Base-by-base conservation (phyloP, 495 filamentous ascomycete genomes). In the Letharia columbiana region DNA sequence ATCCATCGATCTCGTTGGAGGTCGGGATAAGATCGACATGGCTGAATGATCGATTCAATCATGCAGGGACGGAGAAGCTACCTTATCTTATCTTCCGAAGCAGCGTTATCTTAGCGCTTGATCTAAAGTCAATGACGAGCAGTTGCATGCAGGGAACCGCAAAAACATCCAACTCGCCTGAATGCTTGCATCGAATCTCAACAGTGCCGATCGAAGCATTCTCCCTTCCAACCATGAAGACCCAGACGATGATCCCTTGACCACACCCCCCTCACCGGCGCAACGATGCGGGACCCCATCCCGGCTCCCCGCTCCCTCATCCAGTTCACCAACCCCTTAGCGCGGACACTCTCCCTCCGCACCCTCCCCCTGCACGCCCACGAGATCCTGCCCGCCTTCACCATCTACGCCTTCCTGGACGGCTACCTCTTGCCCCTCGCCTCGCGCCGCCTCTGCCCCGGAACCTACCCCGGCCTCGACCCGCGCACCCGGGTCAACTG, bases 351-450 rank as follows among this genome's bases (percentile, higher is more conserved):
- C 67, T 75, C 77, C 57, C 80, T 97, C 52, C 82, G 86, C 11
- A 88, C 89, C 17, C 84, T 98, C 44, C 84, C 89, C 5, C 80
- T 91, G 20, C 94, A 99, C 77, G 79, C 89, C 74, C 94, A 99
- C 78, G 94, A 99, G 74, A 83, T 97, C 58, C 67, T 93, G 66
- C 77, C 86, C 65, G 86, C 90, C 67, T 89, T 90, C 67, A 66
- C 79, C 69, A 79, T 88, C 75, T 98, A 98, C 82, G 86, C 88
- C 63, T 78, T 89, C 75, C 84, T 92, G 73, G 84, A 89, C 76
- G 78, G 77, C 50, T 78, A 86, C 72, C 64, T 95, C 71, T 91
- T 92, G 23, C 95, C 94, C 18, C 68, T 78, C 40, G 64, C 97
- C 61, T 96, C 91, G 57, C 76, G 75, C 50, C 72, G 76, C 59